Evolutionary conservation across 768 basidiomycete species (phyloP).

Genomic region (Macrolepiota fuliginosa): DNA sequence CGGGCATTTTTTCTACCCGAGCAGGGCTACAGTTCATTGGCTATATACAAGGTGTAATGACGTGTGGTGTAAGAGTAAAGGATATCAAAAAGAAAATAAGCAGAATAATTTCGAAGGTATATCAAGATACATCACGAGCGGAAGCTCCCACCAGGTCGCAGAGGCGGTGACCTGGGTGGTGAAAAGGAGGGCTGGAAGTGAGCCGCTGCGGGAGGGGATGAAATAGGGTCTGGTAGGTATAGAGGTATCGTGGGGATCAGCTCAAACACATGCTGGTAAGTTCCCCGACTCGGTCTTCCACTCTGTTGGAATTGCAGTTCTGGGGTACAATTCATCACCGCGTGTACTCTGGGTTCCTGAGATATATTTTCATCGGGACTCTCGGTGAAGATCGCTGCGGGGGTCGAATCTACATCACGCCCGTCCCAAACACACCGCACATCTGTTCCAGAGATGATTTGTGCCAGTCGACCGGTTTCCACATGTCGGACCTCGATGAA

Average conservation of each 20-base stretch:
- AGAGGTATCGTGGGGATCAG: slow-evolving; percentile 74
- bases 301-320: slow-evolving; percentile 40
- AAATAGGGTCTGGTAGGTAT: slow-evolving; percentile 59
- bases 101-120: too few species aligned
- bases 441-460: slow-evolving; percentile 80
- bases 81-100: not conserved
- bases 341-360: slow-evolving; percentile 84
- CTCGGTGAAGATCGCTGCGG: slow-evolving; percentile 54
- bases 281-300: slow-evolving; percentile 40
- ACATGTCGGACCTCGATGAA: slow-evolving; percentile 92
- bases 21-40: too few species aligned
- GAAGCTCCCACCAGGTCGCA: slow-evolving; percentile 27
- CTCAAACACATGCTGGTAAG: slow-evolving; percentile 75
- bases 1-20: too few species aligned
- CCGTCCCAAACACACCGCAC: slow-evolving; percentile 92
- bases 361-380: slow-evolving; percentile 49
- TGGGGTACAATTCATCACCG: slow-evolving; percentile 65
- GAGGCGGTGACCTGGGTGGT: slow-evolving; percentile 52
- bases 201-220: slow-evolving; percentile 50
- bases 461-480: slow-evolving; percentile 73
- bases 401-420: slow-evolving; percentile 54
- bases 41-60: too few species aligned
- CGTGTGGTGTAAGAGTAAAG: not conserved
- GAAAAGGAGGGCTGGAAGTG: slow-evolving; percentile 53
- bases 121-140: slow-evolving; percentile 16